Percentiles rank a stretch among this genome's conserved stretches.
Evolutionary conservation across 768 basidiomycete genomes (phyloP).

Genomic region (Fistulinella prunicolor): DNA sequence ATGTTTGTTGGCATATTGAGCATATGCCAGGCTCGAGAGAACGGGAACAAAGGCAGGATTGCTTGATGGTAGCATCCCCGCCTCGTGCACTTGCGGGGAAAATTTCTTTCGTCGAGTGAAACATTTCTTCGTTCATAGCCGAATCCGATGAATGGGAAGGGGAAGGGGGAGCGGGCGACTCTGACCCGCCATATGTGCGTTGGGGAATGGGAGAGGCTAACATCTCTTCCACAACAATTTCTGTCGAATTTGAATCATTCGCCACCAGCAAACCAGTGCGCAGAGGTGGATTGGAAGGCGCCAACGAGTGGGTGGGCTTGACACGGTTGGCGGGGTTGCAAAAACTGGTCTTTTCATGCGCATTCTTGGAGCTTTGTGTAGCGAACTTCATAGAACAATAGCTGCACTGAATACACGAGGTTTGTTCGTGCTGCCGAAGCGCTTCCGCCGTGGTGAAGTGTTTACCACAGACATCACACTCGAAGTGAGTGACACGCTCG

Average conservation of each 20-base stretch:
- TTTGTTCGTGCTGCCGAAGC: neutral
- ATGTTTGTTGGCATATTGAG: conserved; percentile 5
- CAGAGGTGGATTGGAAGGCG: neutral
- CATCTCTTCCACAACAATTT: neutral
- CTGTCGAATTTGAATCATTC: neutral
- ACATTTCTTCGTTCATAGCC: conserved; percentile 3
- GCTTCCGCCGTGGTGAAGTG: neutral
- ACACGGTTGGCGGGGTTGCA: conserved; percentile 1
- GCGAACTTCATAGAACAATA: neutral
- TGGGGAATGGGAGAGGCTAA: neutral
- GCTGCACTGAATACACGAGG: neutral
- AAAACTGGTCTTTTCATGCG: conserved; percentile 8
- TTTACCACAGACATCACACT: neutral
- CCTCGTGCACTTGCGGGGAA: neutral
- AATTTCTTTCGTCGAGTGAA: conserved; percentile 1
- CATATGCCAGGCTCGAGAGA: neutral
- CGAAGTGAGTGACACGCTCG: neutral
- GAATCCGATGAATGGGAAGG: conserved; percentile 6
- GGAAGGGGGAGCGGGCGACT: neutral
- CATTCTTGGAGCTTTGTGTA: neutral
- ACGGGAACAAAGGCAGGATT: neutral
- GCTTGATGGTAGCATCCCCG: neutral
- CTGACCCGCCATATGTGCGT: neutral
- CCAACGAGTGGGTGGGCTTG: neutral
- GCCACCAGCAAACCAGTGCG: neutral